Percentiles rank a stretch among this genome's conserved stretches.
These are phyloP conservation scores for Solanum peruvianum DNA, from an alignment of 257 asterid species.

Conservation along the genomic window DNA sequence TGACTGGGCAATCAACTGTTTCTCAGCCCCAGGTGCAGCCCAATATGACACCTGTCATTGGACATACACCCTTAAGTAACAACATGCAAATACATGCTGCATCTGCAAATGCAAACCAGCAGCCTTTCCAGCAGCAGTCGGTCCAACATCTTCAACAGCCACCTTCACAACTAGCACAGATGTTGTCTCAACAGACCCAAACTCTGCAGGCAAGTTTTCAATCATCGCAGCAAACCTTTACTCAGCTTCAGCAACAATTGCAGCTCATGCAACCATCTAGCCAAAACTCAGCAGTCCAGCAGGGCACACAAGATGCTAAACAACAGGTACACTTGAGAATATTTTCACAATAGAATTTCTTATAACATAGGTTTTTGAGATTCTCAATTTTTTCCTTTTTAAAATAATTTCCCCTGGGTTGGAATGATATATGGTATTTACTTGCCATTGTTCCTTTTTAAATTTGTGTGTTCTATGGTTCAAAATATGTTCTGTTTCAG, in stretches of 20 bases:
- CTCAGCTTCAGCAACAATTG: constrained; percentile 89
- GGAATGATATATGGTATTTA: background rate
- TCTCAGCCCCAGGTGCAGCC: constrained; percentile 49
- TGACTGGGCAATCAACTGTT: constrained; percentile 31
- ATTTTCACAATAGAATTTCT: background rate
- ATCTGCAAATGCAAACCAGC: constrained; percentile 27
- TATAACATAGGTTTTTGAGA: background rate
- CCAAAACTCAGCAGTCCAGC: constrained; percentile 42
- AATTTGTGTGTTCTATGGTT: background rate
- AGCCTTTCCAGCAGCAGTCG: constrained; percentile 19
- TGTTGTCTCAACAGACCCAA: constrained; percentile 88
- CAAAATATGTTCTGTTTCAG: background rate
- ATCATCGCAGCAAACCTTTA: constrained; percentile 72
- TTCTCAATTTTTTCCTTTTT: background rate
- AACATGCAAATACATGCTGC: background rate
- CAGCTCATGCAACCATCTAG: constrained; percentile 74
- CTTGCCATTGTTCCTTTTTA: background rate
- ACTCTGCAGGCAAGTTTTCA: constrained; percentile 87
- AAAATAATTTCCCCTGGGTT: background rate
- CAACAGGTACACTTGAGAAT: constrained; percentile 46
- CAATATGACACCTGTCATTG: constrained; percentile 25
- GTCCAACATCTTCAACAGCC: constrained; percentile 39
- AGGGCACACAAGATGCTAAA: constrained; percentile 38
- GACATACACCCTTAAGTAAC: constrained; percentile 29
- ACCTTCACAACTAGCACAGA: constrained; percentile 81